These are phyloP conservation scores for Colletotrichum destructivum DNA, from an alignment of 2,329 filamentous ascomycete genomes.

Conservation along the genomic window DNA sequence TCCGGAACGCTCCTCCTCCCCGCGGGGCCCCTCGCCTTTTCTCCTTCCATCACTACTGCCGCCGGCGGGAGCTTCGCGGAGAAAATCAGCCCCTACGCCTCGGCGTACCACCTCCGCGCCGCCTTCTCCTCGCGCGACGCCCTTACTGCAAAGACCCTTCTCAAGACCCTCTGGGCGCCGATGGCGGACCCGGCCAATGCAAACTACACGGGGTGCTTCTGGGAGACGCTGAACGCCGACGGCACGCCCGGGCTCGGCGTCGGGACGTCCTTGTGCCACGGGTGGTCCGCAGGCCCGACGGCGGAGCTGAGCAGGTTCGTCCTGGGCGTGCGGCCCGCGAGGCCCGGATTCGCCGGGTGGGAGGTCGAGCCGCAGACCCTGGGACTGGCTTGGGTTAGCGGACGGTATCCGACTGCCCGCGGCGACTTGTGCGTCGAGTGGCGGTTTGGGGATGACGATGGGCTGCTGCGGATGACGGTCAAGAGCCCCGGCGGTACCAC, in stretches of 20 bases:
- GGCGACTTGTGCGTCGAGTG: conserved; percentile 26
- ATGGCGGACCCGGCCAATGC: conserved; percentile 46
- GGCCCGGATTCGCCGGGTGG: conserved; percentile 45
- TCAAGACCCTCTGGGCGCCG: conserved; percentile 46
- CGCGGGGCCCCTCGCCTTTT: conserved; percentile 46
- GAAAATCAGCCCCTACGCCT: conserved; percentile 49
- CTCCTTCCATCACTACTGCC: conserved; percentile 17
- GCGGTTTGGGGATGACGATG: conserved; percentile 17
- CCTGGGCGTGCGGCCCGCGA: conserved; percentile 46
- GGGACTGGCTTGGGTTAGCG: conserved; percentile 43
- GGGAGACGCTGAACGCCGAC: conserved; percentile 48
- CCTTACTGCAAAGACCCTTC: conserved; percentile 35
- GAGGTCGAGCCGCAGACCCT: conserved; percentile 44
- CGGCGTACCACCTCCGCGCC: conserved; percentile 51
- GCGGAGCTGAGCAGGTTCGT: conserved; percentile 51
- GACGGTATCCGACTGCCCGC: conserved; percentile 3
- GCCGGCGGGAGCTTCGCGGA: conserved; percentile 39
- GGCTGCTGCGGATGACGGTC: conserved; percentile 30
- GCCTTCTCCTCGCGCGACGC: conserved; percentile 44
- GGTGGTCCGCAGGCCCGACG: conserved; percentile 52
- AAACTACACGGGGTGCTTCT: conserved; percentile 51
- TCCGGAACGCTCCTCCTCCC: conserved; percentile 33
- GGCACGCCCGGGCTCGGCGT: conserved; percentile 48
- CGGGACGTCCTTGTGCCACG: conserved; percentile 52
- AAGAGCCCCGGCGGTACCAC: conserved; percentile 19